Evolutionary conservation across 805 yeast species (phyloP), one percentile per base, ranked within the genome.

Genomic region (Candida ipomoeae): DNA sequence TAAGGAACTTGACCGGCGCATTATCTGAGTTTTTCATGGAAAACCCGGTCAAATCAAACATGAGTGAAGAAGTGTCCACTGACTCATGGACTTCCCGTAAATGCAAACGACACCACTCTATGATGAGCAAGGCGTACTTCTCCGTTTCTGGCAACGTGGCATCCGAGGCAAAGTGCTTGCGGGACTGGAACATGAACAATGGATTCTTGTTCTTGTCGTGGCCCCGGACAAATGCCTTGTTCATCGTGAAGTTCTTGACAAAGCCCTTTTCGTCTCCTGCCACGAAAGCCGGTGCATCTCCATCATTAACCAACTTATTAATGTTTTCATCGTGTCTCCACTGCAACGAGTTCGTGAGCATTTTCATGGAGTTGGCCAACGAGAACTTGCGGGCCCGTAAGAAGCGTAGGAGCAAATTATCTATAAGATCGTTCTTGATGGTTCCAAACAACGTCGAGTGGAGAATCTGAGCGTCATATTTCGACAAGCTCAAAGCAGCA

Each of bases 1-100:
- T 85, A 70, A 94, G 80, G 68, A 88, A 92, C 70, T 91, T 91
- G 52, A 94, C 95, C 4, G 97, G 89, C 3, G 81, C 77, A 63
- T 89, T 89, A 70, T 94, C 99, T 87, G 96, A 94, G 66, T 92
- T 94, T 52, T 90, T 79, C 75, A 90, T 80, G 6, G 95, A 80
- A 64, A 94, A 94, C 4, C 85, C 96, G 11, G 87, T 75, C 62
- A 94, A 72, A 65, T 94, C 99, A 65, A 94, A 94, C 33, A 94
- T 68, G 48, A 94, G 82, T 2, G 94, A 83, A 43, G 89, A 90
- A 11, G 85, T 83, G 64, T 89, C 97, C 34, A 81, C 78, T 2
- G 89, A 87, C 55, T 85, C 92, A 54, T 73, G 79, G 17, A 66
- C 66, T 32, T 72, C 77, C 34, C 66, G 58, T 56, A 91, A 71